phyloP scores from a whole-genome alignment of 139 green algal genomes.

The Haematococcus sp. region DNA sequence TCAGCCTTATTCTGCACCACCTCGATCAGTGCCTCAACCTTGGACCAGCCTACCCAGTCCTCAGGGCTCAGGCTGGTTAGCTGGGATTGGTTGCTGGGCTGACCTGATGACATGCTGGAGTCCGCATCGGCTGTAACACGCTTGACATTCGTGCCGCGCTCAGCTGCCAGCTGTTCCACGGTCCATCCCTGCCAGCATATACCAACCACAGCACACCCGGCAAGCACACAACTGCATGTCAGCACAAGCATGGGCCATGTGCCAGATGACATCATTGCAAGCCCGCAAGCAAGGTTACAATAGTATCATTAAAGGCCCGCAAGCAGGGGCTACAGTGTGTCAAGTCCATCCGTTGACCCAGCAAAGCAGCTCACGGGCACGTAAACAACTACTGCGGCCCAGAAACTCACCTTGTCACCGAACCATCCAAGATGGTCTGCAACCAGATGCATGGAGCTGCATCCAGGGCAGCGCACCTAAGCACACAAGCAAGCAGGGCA shows the following conservation, averaged over 20 bases:
- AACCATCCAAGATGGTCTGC: constrained; percentile 59
- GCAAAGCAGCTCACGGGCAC: no score
- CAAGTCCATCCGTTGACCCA: not conserved
- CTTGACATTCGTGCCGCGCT: not conserved
- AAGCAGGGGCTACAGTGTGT: no score
- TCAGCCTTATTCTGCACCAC: not conserved
- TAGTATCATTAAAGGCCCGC: no score
- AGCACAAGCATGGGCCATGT: no score
- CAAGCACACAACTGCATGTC: not conserved
- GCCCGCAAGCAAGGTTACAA: no score
- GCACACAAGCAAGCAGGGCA: not conserved
- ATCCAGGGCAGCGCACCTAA: constrained; percentile 42
- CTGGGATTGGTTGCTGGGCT: not conserved
- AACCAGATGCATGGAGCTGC: constrained; percentile 34
- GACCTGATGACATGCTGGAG: no score
- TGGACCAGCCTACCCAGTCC: constrained; percentile 3
- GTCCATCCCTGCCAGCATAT: not conserved
- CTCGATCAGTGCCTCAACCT: not conserved
- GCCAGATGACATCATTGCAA: no score
- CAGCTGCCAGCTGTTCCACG: not conserved
- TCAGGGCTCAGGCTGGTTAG: not conserved
- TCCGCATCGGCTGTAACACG: not conserved
- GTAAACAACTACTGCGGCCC: no score
- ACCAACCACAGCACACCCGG: no score
- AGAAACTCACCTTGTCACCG: constrained; percentile 23